Conservation (phyloP, 345 rosid genomes). For the Limnanthes douglasii region DNA sequence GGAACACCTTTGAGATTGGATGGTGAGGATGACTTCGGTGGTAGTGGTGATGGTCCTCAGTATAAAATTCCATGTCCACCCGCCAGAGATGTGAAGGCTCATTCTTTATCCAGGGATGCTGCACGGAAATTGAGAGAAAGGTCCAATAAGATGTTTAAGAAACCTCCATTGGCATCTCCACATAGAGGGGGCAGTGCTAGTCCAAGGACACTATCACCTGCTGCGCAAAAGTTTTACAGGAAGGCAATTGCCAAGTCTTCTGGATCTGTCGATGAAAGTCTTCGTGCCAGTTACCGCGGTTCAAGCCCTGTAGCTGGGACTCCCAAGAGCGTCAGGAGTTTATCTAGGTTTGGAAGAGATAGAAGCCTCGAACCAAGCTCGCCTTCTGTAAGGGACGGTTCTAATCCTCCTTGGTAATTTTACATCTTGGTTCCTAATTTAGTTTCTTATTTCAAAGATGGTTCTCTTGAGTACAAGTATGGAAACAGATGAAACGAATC, state of each 20-base stretch:
- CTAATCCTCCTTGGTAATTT: constrained; percentile 39
- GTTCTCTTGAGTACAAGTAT: no score
- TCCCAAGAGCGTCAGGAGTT: constrained; percentile 64
- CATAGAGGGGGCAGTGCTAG: constrained; percentile 92
- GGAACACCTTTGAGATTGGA: constrained; percentile 93
- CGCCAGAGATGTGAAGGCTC: constrained; percentile 71
- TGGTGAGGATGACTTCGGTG: constrained; percentile 85
- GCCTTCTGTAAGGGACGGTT: constrained; percentile 49
- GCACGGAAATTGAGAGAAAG: constrained; percentile 67
- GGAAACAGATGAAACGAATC: no score
- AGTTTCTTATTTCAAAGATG: no score
- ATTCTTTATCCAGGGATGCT: constrained; percentile 80
- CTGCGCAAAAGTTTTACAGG: constrained; percentile 92
- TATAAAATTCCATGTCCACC: constrained; percentile 74
- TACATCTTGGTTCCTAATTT: no score
- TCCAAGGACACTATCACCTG: constrained; percentile 82
- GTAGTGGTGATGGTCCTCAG: constrained; percentile 67
- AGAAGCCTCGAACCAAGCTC: constrained; percentile 37
- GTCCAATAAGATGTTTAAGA: constrained; percentile 69
- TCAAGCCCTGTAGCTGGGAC: constrained; percentile 46
- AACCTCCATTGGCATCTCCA: constrained; percentile 87
- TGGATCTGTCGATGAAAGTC: constrained; percentile 84
- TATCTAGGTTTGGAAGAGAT: constrained; percentile 75
- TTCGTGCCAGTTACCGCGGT: constrained; percentile 90
- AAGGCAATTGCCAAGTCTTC: constrained; percentile 70